These are phyloP conservation scores for Marchantia polymorpha DNA, from an alignment of 225 moss, liverwort and hornwort genomes.

Conservation along the genomic window DNA sequence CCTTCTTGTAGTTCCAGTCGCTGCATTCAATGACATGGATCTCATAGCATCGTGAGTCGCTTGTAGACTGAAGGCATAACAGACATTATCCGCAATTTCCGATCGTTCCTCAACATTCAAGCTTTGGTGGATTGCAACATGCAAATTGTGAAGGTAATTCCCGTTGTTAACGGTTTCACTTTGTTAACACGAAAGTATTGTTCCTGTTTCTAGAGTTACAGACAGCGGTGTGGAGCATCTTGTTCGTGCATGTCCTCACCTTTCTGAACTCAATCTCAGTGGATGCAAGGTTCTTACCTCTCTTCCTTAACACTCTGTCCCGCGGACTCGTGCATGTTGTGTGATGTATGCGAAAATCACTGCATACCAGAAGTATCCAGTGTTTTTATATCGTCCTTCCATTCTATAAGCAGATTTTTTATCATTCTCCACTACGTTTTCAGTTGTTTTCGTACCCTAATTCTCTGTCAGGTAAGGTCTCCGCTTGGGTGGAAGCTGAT, in stretches of 20 bases:
- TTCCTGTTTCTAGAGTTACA: slow-evolving; percentile 55
- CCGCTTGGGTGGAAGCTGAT: neutral
- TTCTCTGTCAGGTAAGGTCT: neutral
- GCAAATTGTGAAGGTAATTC: neutral
- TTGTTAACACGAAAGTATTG: slow-evolving; percentile 14
- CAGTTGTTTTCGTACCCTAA: neutral
- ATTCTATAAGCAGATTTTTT: neutral
- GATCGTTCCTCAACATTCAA: neutral
- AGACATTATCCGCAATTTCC: neutral
- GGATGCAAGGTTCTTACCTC: slow-evolving; percentile 77
- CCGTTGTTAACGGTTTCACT: neutral
- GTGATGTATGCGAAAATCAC: too few relatives aligned
- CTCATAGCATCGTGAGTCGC: neutral
- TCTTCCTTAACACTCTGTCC: neutral
- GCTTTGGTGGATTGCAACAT: neutral
- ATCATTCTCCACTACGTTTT: neutral
- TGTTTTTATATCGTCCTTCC: too few relatives aligned
- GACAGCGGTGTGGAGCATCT: slow-evolving; percentile 69
- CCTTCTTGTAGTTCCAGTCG: neutral
- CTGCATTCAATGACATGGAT: neutral
- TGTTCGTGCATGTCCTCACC: slow-evolving; percentile 67
- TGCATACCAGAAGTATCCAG: too few relatives aligned
- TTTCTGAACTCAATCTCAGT: slow-evolving; percentile 77
- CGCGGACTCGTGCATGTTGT: neutral
- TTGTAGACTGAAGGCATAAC: neutral